Base-by-base conservation (phyloP, 75 land plant genomes). In the Cupressus sempervirens region DNA sequence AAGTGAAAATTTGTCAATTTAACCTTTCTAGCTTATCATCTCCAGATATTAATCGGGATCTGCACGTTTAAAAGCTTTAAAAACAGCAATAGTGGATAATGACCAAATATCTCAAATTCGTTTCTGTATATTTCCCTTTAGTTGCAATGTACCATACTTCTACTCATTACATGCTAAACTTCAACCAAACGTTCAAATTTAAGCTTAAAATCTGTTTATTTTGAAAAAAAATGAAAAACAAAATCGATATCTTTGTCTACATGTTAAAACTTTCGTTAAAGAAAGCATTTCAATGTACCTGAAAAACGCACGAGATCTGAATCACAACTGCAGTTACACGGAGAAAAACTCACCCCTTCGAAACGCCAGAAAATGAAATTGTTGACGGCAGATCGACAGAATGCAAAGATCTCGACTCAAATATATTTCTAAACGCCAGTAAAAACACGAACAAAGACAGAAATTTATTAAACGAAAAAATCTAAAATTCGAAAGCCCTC, bases 201-300 rank as follows among this genome's bases (percentile, higher is more conserved):
- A 18, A 18, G 23, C 62, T 56, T 56, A 20, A 56, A 56, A 56
- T 56, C 2, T 14, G 62, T 6, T n/a, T 8, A 62, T 62, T 62
- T 23, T 1, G 40, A 38, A 38, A 38, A 5, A 20, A 58, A 18
- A 13, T 5, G 2, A 23, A 5, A 65, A 72, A 32, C 10, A n/a
- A n/a, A n/a, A n/a, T 72, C 15, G 11, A 32, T 32, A 11, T 30
- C 13, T 15, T 72, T 32, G 74, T 11, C 4, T 32, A 72, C 14
- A 10, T 7, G 15, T 30, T 72, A 5, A 11, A 29, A 32, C 13
- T 1, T 72, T 72, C 36, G 15, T 72, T 11, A 8, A 11, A 72
- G 23, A 29, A 45, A 45, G 48, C 81, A 79, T 79, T 79, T n/a
- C 50, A 79, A 45, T 20, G 81, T 43, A 79, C 81, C 81, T 79